These are phyloP conservation scores for Fomitiporia mediterranea DNA, from an alignment of 1,284 basidiomycete species.

Conservation along the genomic window DNA sequence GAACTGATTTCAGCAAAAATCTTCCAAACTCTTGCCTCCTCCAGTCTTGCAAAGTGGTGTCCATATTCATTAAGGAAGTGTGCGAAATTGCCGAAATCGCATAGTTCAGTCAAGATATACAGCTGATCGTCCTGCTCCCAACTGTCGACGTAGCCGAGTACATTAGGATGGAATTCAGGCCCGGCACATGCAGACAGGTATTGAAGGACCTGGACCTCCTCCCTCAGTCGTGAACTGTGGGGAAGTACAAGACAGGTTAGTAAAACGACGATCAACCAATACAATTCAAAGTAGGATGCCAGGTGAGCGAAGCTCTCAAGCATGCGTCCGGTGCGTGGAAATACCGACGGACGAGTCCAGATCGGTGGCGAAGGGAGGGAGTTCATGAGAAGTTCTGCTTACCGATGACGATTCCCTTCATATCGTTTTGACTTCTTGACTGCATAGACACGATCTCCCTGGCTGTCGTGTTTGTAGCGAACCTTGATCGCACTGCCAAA, in stretches of 20 bases:
- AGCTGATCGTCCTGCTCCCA: constrained; percentile 95
- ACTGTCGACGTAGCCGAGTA: constrained; percentile 89
- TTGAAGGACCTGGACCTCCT: constrained; percentile 92
- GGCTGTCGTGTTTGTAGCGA: constrained; percentile 53
- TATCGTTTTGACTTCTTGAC: constrained; percentile 95
- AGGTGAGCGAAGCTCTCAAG: constrained; percentile 16
- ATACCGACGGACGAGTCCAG: constrained; percentile 7
- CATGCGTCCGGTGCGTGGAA: background rate
- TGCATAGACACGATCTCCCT: constrained; percentile 63
- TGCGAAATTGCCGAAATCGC: constrained; percentile 87
- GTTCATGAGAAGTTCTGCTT: constrained; percentile 30
- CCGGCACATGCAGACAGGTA: constrained; percentile 53
- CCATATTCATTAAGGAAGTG: constrained; percentile 95
- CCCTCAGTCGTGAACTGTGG: constrained; percentile 77
- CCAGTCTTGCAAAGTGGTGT: constrained; percentile 74
- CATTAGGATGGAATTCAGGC: constrained; percentile 59
- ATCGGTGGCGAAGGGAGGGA: background rate
- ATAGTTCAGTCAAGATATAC: constrained; percentile 94
- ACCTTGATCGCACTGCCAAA: constrained; percentile 96
- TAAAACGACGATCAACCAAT: background rate
- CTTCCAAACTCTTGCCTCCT: constrained; percentile 97
- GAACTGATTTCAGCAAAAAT: constrained; percentile 87
- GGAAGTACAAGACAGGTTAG: background rate
- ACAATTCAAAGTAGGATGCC: background rate
- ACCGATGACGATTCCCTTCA: constrained; percentile 89